Conservation (phyloP, 2,329 filamentous ascomycete species). For the Trichoderma gracile region DNA sequence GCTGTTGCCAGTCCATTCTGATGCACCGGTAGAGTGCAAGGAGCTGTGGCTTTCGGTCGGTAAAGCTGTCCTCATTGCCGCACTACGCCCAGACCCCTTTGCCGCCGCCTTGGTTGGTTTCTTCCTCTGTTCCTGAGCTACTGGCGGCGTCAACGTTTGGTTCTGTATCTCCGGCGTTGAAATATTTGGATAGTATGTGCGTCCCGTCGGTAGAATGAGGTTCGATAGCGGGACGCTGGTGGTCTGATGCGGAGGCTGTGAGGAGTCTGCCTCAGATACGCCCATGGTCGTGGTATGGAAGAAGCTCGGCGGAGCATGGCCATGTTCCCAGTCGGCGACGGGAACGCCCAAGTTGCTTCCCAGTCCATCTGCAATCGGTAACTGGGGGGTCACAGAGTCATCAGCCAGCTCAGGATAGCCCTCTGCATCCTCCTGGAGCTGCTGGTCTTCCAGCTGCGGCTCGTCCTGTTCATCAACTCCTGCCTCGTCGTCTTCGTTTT, state of each 20-base stretch:
- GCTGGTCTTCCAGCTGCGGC: too few relatives aligned
- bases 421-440: slow-evolving; percentile 26
- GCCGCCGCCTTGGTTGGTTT: background rate
- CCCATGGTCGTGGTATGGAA: slow-evolving; percentile 35
- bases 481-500: slow-evolving; percentile 15
- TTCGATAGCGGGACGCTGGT: slow-evolving; percentile 9
- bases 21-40: background rate
- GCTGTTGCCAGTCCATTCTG: slow-evolving; percentile 13
- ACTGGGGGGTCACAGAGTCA: slow-evolving; percentile 34
- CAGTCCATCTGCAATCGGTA: slow-evolving; percentile 36
- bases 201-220: slow-evolving; percentile 30
- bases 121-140: background rate
- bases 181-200: slow-evolving; percentile 29
- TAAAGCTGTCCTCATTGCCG: background rate
- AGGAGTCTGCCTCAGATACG: slow-evolving; percentile 33
- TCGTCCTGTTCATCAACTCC: slow-evolving; percentile 26
- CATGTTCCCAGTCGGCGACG: slow-evolving; percentile 28
- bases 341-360: slow-evolving; percentile 30
- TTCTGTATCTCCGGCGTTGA: slow-evolving; percentile 9
- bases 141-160: slow-evolving; percentile 5
- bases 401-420: slow-evolving; percentile 23
- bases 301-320: slow-evolving; percentile 31
- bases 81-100: background rate
- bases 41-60: background rate
- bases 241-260: slow-evolving; percentile 28